Evolutionary conservation across 2,329 filamentous ascomycete species (phyloP), one percentile per base, ranked within the genome.

Genomic region (Sporothrix luriei): DNA sequence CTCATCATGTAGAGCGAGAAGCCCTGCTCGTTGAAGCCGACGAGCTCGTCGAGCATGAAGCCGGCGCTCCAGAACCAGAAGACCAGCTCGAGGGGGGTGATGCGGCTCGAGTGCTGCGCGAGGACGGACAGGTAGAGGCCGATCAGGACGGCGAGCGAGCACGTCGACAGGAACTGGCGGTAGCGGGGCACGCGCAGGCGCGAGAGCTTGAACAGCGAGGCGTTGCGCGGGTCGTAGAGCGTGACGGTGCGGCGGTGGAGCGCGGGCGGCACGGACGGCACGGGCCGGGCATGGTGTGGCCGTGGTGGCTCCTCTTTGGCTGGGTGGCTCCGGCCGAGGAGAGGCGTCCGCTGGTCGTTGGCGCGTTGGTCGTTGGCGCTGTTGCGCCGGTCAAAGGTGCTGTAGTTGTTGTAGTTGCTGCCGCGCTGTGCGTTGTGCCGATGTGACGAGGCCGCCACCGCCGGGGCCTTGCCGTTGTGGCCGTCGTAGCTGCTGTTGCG

Each of bases 31-130:
- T 94, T 97, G 83, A 97, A 97, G 13, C 94, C 94, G 21, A 97
- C 93, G 26, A 98, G 86, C 79, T 97, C 94, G 76, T 97, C 94
- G 43, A 97, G 87, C 93, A 97, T 97, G 79, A 96, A 97, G 0
- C 94, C 94, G 33, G 93, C 92, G 77, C 93, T 97, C 94, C 94
- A 98, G 78, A 97, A 92, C 94, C 94, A 98, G 80, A 98, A 97
- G 14, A 97, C 78, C 19, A 97, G 83, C 78, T 98, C 94, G 11
- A 97, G 82, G 0, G 87, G 87, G 1, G 93, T 97, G 75, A 98
- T 97, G 67, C 89, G 85, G 68, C 90, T 85, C 2, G 92, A 94
- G 71, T 92, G 87, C 76, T 91, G 83, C 13, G 87, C 82, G 3
- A 97, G 84, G 11, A 98, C 93, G 11, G 93, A 90, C 21, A 97